Conservation (phyloP, 1,284 basidiomycete species). For the Ganoderma meredithae region DNA sequence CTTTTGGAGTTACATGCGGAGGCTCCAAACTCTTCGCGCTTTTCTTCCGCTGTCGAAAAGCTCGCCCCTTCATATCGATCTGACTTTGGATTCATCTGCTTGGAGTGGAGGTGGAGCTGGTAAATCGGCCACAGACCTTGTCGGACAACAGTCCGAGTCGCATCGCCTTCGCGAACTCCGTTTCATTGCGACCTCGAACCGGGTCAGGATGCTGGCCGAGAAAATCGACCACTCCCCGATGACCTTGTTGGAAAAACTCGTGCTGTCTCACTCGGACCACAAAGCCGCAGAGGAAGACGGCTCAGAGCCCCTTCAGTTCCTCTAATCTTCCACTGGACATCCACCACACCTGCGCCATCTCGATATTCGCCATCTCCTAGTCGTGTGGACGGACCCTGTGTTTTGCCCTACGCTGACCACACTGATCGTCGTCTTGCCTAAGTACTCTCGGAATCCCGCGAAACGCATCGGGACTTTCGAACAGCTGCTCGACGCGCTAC, state of each 20-base stretch:
- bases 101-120: neutral
- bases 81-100: neutral
- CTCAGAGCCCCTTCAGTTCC: neutral
- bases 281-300: neutral
- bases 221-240: neutral
- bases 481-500: neutral
- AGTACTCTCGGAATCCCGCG: neutral
- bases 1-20: neutral
- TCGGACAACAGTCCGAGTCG: neutral
- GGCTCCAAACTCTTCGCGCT: neutral
- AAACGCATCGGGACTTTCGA: neutral
- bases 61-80: neutral
- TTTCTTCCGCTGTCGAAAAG: neutral
- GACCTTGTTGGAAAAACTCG: neutral
- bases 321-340: neutral
- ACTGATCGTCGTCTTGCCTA: neutral
- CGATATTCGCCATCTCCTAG: neutral
- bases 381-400: neutral
- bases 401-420: neutral
- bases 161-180: neutral
- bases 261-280: neutral
- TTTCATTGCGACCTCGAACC: neutral
- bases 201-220: neutral
- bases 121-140: neutral
- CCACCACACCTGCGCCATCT: neutral